Evolutionary conservation across 352 stramenopile genomes (phyloP).

Genomic region (Globisporangium cederbergense): DNA sequence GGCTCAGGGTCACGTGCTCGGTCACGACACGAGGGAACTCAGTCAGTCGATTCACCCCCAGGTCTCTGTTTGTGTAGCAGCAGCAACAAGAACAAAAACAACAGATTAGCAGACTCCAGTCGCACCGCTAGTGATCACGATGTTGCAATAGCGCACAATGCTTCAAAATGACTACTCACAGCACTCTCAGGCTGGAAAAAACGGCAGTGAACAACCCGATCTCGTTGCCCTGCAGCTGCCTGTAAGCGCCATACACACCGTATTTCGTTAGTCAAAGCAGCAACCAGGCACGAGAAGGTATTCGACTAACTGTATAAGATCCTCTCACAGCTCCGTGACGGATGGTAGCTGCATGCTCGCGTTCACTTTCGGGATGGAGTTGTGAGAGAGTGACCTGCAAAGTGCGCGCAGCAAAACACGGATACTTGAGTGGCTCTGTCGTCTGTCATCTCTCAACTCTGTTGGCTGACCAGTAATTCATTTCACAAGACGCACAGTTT

Average conservation of each 20-base stretch:
- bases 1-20: background rate
- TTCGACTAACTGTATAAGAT: background rate
- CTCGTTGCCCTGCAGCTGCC: slow-evolving; percentile 5
- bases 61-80: background rate
- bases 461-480: no score
- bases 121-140: background rate
- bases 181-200: background rate
- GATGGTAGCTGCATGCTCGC: background rate
- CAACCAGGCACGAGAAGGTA: no score
- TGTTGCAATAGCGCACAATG: background rate
- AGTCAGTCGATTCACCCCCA: background rate
- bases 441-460: background rate
- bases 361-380: slow-evolving; percentile 1
- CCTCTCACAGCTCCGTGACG: background rate
- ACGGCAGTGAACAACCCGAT: background rate
- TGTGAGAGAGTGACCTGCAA: slow-evolving; percentile 3
- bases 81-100: no score
- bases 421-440: no score
- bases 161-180: background rate
- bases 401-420: background rate
- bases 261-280: no score
- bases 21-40: background rate
- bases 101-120: no score
- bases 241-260: background rate
- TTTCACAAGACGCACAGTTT: background rate